Conservation (phyloP, 2,329 filamentous ascomycete genomes). For the Pseudogymnoascus sp. region DNA sequence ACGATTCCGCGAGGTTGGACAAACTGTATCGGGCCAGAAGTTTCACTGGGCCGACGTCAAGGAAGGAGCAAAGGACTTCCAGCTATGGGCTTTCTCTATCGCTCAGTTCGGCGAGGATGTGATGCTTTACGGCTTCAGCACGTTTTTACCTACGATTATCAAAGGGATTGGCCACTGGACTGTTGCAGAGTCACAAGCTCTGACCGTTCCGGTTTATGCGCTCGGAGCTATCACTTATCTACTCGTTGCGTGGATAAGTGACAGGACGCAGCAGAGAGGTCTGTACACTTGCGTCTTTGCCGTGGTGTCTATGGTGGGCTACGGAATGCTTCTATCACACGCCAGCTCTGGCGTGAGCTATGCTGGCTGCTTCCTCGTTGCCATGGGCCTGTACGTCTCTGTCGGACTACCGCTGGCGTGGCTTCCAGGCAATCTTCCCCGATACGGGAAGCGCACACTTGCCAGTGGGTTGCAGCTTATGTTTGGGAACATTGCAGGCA, state of each 20-base stretch:
- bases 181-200: slow-evolving; percentile 51
- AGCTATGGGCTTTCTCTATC: slow-evolving; percentile 51
- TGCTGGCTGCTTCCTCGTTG: slow-evolving; percentile 53
- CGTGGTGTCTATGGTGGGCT: slow-evolving; percentile 46
- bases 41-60: slow-evolving; percentile 51
- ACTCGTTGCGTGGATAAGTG: slow-evolving; percentile 47
- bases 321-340: slow-evolving; percentile 48
- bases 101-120: slow-evolving; percentile 55
- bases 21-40: slow-evolving; percentile 40
- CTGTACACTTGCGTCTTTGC: slow-evolving; percentile 47
- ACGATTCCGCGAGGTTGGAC: slow-evolving; percentile 42
- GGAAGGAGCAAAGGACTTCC: slow-evolving; percentile 54
- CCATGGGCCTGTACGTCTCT: slow-evolving; percentile 46
- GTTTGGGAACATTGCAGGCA: slow-evolving; percentile 51
- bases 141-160: slow-evolving; percentile 64
- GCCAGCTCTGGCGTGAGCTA: slow-evolving; percentile 47
- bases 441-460: slow-evolving; percentile 54
- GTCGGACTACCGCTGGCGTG: slow-evolving; percentile 29
- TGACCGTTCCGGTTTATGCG: slow-evolving; percentile 61
- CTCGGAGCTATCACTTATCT: slow-evolving; percentile 56
- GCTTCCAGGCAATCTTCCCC: slow-evolving; percentile 46
- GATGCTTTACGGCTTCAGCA: slow-evolving; percentile 60
- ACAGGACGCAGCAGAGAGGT: slow-evolving; percentile 48
- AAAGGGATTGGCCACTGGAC: slow-evolving; percentile 49
- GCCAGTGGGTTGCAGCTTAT: slow-evolving; percentile 52